Evolutionary conservation across 768 basidiomycete species (phyloP), one percentile per base, ranked within the genome.

Genomic region (Calocybe gangraenosa): DNA sequence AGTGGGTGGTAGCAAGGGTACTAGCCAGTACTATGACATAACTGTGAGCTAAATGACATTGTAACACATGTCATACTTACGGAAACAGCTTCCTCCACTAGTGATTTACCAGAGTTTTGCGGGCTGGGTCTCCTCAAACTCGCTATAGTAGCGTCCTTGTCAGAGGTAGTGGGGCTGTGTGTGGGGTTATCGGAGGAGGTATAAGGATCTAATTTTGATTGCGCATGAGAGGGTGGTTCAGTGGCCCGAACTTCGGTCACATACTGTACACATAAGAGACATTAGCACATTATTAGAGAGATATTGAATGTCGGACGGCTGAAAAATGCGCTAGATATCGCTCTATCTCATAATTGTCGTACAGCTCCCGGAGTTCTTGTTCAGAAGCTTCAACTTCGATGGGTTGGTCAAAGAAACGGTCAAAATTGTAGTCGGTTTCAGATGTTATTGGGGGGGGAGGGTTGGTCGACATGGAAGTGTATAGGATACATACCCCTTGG

Each of bases 341-440:
- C 13, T 79, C 70, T 11, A 83, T 75, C 63, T 84, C 81, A 56
- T 83, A 81, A 42, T 76, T 70, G 19, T 85, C 82, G 49, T 78
- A 84, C 20, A 79, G 53, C 32, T 77, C 71, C 32, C 84, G 67
- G 15, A 85, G 65, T 52, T 82, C 66, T 19, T 62, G 59, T 55
- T 84, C 80, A 7, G 73, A 70, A 20, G 80, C 56, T 3, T 65
- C 65, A 58, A 65, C 60, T 8, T 61, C 52, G 20, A 21, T 25
- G 4, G 37, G 28, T 20, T 8, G 19, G 30, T 40, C 25, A 23
- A 30, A 40, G 21, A 6, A n/a, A 17, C n/a, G 10, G 18, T 42
- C 8, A 34, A 21, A 18, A 14, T n/a, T 21, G 5, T 25, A 22
- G 31, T 21, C 15, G 17, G 25, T 8, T n/a, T 9, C 21, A 42